Base-by-base conservation (phyloP, 306 rosid species). In the Elaeagnus macrophylla region DNA sequence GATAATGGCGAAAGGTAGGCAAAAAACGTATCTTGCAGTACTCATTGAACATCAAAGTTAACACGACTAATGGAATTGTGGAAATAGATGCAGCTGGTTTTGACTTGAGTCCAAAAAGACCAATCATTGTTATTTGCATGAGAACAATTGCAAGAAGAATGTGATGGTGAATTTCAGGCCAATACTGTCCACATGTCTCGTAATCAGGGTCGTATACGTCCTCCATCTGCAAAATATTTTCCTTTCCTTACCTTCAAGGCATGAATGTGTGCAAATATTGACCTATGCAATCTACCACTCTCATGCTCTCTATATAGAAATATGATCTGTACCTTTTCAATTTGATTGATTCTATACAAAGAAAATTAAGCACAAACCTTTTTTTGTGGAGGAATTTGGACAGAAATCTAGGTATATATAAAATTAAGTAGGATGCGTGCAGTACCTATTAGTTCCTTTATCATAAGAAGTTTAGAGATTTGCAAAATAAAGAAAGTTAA, bases 61-160 rank as follows among this genome's bases (percentile, higher is more conserved):
- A 53, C 59, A 82, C 6, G 39, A 87, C 77, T 19, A 91, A 60
- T 46, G 95, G 96, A 69, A 91, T 62, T 36, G 93, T 80, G 67
- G 82, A 79, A 72, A 86, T 73, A 61, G 95, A 66, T 18, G 96
- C 97, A 38, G 95, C 89, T 51, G 93, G 93, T 50, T 86, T 91
- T 20, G 73, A 69, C 73, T 91, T 91, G 52, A 86, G 71, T 60
- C 95, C 95, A 48, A 84, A 84, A 32, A 86, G 61, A 64, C 97
- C 96, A 61, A 91, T 86, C 96, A 91, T 86, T n/a, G 93, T 84
- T 59, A 84, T 72, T 76, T 91, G 96, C 97, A 91, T 82, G 12
- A 91, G 87, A 73, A 80, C 51, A 48, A 86, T 72, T 42, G 89
- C 82, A 16, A 84, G 58, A 45, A 91, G 76, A 57, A 86, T 84